Evolutionary conservation across 345 rosid genomes (phyloP), one percentile per base, ranked within the genome.

Genomic region (Moricandia arvensis): DNA sequence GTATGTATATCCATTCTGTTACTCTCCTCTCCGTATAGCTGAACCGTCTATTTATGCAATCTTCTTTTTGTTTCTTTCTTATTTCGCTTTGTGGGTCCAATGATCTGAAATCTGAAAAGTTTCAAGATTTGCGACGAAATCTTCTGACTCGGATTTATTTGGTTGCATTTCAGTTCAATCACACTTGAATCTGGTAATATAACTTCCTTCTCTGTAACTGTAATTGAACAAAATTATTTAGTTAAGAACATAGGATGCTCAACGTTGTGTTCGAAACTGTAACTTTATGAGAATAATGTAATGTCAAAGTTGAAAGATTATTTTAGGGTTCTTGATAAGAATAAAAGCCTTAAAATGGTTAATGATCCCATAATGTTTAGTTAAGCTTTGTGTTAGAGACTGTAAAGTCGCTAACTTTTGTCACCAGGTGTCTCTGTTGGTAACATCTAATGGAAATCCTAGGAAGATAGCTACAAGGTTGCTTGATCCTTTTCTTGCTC

Each of bases 161-260:
- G 21, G 92, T 84, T 69, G 83, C 89, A 47, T 94, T 94, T 83
- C 98, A 91, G 76, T 97, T 91, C 81, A 94, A 96, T 71, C 98
- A 97, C 41, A 94, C 98, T 82, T 85, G 98, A 76, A 92, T 97
- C 37, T 84, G 97, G 98, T 94, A 77, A 5, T 1, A 12, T 17
- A 62, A 31, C 26, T 34, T 43, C 34, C 31, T 38, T 61, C 33
- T 61, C 47, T 17, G 18, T 34, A 21, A 51, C 7, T 4, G 27
- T 12, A 6, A 17, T 33, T 66, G 59, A 68, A 18, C 38, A 47
- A 7, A 59, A 43, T 18, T 31, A 16, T 62, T 73, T 21, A 38
- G n/a, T n/a, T n/a, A n/a, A n/a, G n/a, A n/a, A n/a, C n/a, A n/a
- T n/a, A n/a, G n/a, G n/a, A n/a, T n/a, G n/a, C n/a, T n/a, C n/a